Evolutionary conservation across 2,329 filamentous ascomycete species (phyloP).

Genomic region (Fusarium mundagurra): DNA sequence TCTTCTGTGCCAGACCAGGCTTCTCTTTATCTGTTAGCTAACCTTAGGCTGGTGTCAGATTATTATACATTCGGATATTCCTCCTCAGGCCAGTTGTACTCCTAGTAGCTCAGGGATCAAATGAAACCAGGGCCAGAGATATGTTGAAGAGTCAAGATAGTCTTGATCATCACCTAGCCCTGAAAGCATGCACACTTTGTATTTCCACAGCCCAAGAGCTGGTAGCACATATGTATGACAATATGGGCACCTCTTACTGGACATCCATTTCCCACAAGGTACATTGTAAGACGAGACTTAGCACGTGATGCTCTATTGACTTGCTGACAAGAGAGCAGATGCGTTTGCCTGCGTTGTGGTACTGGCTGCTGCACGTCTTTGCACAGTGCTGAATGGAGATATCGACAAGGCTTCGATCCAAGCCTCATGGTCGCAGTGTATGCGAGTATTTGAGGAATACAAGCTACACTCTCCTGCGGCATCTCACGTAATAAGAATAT

Average conservation of each 20-base stretch:
- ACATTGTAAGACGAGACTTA: neutral
- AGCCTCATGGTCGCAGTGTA: neutral
- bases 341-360: neutral
- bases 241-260: neutral
- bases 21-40: neutral
- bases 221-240: neutral
- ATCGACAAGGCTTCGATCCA: neutral
- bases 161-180: neutral
- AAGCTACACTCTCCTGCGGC: neutral
- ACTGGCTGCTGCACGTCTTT: neutral
- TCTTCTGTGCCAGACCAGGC: neutral
- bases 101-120: neutral
- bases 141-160: neutral
- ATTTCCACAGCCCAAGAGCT: neutral
- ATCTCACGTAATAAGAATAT: neutral
- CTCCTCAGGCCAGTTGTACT: neutral
- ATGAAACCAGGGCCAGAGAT: neutral
- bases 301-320: neutral
- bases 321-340: neutral
- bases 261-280: neutral
- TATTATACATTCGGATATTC: neutral
- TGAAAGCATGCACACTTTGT: neutral
- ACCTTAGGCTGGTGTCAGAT: neutral
- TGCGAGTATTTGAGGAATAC: neutral
- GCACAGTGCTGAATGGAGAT: neutral